Conservation (phyloP, 2,329 filamentous ascomycete species). For the Penicillium sp. region DNA sequence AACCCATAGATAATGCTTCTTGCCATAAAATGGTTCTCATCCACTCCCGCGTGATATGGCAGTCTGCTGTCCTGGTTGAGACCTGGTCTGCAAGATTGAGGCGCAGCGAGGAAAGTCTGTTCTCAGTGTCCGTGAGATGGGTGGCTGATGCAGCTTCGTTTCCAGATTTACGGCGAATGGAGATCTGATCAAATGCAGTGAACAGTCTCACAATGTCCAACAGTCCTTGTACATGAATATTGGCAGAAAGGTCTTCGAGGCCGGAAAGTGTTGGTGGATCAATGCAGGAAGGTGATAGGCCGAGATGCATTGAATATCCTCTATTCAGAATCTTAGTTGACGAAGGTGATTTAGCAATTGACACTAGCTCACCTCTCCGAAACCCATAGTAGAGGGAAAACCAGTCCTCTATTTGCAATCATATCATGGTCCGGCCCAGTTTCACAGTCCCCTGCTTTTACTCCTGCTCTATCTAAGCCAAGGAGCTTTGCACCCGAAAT, state of each 20-base stretch:
- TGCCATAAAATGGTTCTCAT: conserved; percentile 40
- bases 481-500: conserved; percentile 28
- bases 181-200: conserved; percentile 29
- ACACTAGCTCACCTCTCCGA: conserved; percentile 30
- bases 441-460: not conserved
- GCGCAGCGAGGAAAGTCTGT: conserved; percentile 22
- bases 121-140: conserved; percentile 27
- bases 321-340: conserved; percentile 17
- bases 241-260: conserved; percentile 1
- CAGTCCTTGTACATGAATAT: conserved; percentile 29
- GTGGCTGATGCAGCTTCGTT: not conserved
- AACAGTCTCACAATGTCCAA: conserved; percentile 31
- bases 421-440: conserved; percentile 11
- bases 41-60: conserved; percentile 36
- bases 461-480: conserved; percentile 20
- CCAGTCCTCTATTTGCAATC: conserved; percentile 29
- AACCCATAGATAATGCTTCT: conserved; percentile 28
- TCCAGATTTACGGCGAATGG: conserved; percentile 2
- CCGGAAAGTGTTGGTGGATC: conserved; percentile 14
- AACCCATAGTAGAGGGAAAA: conserved; percentile 36
- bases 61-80: conserved; percentile 32
- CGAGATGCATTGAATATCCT: conserved; percentile 37
- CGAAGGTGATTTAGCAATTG: not conserved
- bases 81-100: conserved; percentile 16
- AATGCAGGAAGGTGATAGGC: conserved; percentile 30